Percentiles rank a stretch among this genome's conserved stretches.
These are phyloP conservation scores for Leccinum cinnamomeum DNA, from an alignment of 1,284 basidiomycete species.

Conservation along the genomic window DNA sequence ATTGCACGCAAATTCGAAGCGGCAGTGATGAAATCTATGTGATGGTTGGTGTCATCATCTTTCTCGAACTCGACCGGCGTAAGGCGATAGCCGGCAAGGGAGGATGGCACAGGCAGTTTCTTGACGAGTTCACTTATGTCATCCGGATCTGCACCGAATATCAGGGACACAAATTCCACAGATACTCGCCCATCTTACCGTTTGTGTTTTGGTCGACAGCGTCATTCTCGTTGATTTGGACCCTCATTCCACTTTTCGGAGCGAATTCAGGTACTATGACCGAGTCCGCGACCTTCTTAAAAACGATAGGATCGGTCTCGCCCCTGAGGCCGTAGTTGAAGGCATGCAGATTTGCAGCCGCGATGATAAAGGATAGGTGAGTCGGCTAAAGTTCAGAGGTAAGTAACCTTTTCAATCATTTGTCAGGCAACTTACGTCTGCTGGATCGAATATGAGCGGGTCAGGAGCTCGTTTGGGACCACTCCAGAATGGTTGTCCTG, in stretches of 20 bases:
- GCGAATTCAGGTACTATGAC: constrained; percentile 92
- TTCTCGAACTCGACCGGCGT: constrained; percentile 98
- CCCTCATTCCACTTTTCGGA: constrained; percentile 90
- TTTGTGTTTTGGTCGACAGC: constrained; percentile 60
- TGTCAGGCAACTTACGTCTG: constrained; percentile 63
- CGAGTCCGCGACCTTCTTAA: constrained; percentile 85
- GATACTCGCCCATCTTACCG: constrained; percentile 34
- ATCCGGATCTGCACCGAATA: constrained; percentile 43
- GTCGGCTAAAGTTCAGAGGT: constrained; percentile 54
- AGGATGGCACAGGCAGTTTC: constrained; percentile 83
- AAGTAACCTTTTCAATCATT: constrained; percentile 1
- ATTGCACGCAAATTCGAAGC: constrained; percentile 96
- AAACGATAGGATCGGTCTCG: constrained; percentile 75
- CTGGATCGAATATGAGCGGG: constrained; percentile 82
- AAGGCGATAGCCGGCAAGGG: constrained; percentile 92
- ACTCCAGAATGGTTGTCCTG: constrained; percentile 95
- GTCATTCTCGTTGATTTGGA: constrained; percentile 96
- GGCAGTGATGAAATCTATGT: constrained; percentile 99
- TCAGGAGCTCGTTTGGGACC: constrained; percentile 99
- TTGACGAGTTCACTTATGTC: constrained; percentile 60
- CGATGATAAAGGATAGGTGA: constrained; percentile 89
- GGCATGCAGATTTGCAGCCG: constrained; percentile 95
- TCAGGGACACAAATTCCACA: constrained; percentile 8
- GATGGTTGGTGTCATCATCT: constrained; percentile 97
- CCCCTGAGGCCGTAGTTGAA: constrained; percentile 98